phyloP scores from a whole-genome alignment of 2,329 filamentous ascomycete genomes.

The Acephala macrosclerotiorum region DNA sequence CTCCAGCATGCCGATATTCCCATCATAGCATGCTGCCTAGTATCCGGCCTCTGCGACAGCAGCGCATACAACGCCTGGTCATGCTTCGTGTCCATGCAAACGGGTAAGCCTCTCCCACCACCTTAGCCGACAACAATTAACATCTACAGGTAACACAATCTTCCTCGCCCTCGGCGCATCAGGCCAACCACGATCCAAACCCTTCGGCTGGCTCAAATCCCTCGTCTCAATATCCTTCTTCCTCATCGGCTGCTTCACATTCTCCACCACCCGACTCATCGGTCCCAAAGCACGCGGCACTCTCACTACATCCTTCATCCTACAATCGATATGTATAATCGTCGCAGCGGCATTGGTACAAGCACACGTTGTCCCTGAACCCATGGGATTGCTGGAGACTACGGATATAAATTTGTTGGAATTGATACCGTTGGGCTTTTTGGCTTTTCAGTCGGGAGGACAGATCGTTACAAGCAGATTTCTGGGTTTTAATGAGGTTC shows the following conservation, averaged over 20 bases:
- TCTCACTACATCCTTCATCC: conserved; percentile 56
- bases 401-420: conserved; percentile 49
- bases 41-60: conserved; percentile 55
- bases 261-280: conserved; percentile 48
- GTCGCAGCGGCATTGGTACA: conserved; percentile 61
- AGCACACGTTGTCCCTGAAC: conserved; percentile 52
- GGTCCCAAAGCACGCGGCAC: conserved; percentile 50
- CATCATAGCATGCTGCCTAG: conserved; percentile 52
- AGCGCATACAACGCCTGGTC: conserved; percentile 55
- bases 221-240: conserved; percentile 61
- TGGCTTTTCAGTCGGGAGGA: conserved; percentile 77
- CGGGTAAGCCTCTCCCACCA: conserved; percentile 45
- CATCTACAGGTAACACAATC: conserved; percentile 62
- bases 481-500: conserved; percentile 73
- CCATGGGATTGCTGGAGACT: conserved; percentile 42
- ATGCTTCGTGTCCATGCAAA: conserved; percentile 61
- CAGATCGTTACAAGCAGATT: conserved; percentile 79
- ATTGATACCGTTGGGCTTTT: conserved; percentile 53
- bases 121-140: neutral
- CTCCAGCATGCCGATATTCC: conserved; percentile 45
- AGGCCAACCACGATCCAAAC: conserved; percentile 56
- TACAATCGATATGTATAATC: conserved; percentile 59
- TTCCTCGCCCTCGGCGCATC: conserved; percentile 67
- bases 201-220: conserved; percentile 60
- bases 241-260: conserved; percentile 58